Conservation (phyloP, 257 asterid species). For the Capsicum pubescens region DNA sequence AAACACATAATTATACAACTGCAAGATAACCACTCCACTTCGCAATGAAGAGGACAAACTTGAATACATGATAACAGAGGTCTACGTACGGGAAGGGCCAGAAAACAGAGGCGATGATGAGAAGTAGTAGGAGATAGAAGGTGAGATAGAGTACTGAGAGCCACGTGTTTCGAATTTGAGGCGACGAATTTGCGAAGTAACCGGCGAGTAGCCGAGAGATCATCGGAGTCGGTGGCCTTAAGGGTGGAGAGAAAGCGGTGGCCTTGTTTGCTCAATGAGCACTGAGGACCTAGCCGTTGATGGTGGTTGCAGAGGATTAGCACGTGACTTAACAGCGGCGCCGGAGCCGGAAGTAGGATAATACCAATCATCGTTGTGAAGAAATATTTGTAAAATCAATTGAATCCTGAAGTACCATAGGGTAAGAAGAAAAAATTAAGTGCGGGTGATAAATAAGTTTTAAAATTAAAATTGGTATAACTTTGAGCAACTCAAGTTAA, state of each 20-base stretch:
- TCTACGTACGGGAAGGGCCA: constrained; percentile 71
- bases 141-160: constrained; percentile 75
- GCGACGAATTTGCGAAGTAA: constrained; percentile 76
- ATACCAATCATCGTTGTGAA: neutral
- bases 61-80: constrained; percentile 20
- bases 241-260: constrained; percentile 63
- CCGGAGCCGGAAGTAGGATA: neutral
- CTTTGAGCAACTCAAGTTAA: no score
- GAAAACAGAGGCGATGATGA: constrained; percentile 56
- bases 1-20: no score
- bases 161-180: constrained; percentile 74
- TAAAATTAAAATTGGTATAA: no score
- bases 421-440: no score
- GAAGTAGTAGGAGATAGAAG: constrained; percentile 66
- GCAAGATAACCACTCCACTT: no score
- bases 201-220: constrained; percentile 37
- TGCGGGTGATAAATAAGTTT: no score
- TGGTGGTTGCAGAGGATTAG: constrained; percentile 12
- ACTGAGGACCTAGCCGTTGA: neutral
- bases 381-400: neutral
- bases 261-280: constrained; percentile 50
- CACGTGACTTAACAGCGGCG: neutral
- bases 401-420: neutral
- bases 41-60: neutral
- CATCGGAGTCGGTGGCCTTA: constrained; percentile 43